phyloP scores from a whole-genome alignment of 768 basidiomycete species.

The Lentinula lateritia region DNA sequence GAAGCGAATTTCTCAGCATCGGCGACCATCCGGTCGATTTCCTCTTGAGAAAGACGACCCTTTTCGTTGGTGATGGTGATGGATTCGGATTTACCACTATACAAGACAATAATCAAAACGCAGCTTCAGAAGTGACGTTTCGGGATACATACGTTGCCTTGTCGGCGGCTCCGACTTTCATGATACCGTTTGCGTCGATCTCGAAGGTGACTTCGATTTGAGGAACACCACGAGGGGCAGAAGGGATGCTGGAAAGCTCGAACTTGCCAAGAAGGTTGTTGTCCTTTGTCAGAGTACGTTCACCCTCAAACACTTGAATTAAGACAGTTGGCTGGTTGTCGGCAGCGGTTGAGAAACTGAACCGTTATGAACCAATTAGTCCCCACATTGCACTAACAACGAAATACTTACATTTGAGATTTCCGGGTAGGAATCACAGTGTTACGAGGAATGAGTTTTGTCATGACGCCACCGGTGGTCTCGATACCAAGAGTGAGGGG shows the following conservation, averaged over 20 bases:
- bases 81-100: conserved; percentile 76
- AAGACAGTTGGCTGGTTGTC: conserved; percentile 94
- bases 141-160: conserved; percentile 75
- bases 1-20: conserved; percentile 89
- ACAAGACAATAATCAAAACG: background rate
- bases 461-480: conserved; percentile 97
- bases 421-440: conserved; percentile 98
- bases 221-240: conserved; percentile 93
- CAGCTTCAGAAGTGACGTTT: background rate
- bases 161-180: conserved; percentile 89
- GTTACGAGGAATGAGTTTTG: conserved; percentile 95
- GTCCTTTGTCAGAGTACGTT: conserved; percentile 96
- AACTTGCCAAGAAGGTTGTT: conserved; percentile 98
- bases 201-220: conserved; percentile 98
- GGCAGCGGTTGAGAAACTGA: conserved; percentile 73
- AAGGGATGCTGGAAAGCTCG: conserved; percentile 88
- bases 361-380: conserved; percentile 1
- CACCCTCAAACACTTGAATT: conserved; percentile 97
- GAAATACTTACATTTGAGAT: conserved; percentile 70
- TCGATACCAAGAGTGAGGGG: conserved; percentile 98
- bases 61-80: conserved; percentile 97
- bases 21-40: conserved; percentile 93
- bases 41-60: conserved; percentile 82
- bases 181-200: conserved; percentile 92
- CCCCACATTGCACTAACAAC: background rate